A percentile compares a stretch with the other conserved stretches of the same genome.
phyloP scores from a whole-genome alignment of 441 rosid genomes.

The Pelargonium fulgidum region DNA sequence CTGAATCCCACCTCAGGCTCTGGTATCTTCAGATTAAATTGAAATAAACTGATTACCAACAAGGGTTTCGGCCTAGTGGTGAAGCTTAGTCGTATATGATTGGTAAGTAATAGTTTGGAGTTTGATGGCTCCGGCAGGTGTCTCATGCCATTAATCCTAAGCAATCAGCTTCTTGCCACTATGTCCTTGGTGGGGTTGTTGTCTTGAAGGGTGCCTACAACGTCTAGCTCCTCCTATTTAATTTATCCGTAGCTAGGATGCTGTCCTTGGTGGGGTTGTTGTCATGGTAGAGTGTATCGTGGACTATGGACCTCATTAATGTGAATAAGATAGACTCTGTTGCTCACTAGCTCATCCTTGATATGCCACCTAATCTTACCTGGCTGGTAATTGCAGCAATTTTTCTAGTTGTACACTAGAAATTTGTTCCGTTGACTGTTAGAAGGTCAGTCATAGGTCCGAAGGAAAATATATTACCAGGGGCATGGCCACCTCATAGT shows the following conservation, averaged over 20 bases:
- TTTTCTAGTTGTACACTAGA: too few species aligned
- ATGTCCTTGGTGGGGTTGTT: background rate
- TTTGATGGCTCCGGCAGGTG: too few species aligned
- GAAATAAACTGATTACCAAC: background rate
- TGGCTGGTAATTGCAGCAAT: background rate
- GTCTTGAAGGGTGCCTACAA: background rate
- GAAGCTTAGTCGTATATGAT: background rate
- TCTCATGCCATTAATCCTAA: background rate
- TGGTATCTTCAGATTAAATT: background rate
- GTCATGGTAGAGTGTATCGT: background rate
- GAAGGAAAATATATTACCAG: too few species aligned
- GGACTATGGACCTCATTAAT: background rate
- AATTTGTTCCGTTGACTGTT: background rate
- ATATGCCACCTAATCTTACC: background rate
- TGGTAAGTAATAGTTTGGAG: too few species aligned
- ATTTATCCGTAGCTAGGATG: background rate
- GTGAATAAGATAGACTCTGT: background rate
- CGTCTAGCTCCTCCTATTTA: too few species aligned
- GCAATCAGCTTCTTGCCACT: background rate
- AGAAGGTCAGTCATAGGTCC: background rate
- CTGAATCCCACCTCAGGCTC: background rate
- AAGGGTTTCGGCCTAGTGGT: background rate
- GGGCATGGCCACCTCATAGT: too few species aligned
- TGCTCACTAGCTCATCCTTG: background rate
- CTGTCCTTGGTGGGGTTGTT: too few species aligned